Evolutionary conservation across 1,284 basidiomycete genomes (phyloP).

Genomic region (Caloboletus firmus): DNA sequence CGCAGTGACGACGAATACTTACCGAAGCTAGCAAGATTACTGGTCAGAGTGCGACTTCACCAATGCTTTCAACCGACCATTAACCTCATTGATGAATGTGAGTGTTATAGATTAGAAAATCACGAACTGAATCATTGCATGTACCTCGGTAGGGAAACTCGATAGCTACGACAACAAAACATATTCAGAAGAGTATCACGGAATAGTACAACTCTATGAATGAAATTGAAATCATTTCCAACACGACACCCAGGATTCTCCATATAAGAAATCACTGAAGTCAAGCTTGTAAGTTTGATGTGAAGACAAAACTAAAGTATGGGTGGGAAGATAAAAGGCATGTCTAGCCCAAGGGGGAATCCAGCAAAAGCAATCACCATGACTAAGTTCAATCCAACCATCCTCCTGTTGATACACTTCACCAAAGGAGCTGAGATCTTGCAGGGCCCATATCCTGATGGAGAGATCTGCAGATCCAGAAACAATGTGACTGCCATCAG

Average conservation of each 20-base stretch:
- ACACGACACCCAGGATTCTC: conserved; percentile 22
- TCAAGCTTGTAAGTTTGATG: conserved; percentile 15
- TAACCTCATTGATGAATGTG: not conserved
- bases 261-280: conserved; percentile 7
- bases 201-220: not conserved
- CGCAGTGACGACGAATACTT: no score
- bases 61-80: not conserved
- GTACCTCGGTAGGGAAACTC: conserved; percentile 39
- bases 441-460: conserved; percentile 15
- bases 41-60: no score
- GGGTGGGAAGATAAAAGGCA: conserved; percentile 16
- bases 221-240: conserved; percentile 20
- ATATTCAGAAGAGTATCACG: not conserved
- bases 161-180: not conserved
- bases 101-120: not conserved
- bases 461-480: conserved; percentile 18
- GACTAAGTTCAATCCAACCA: conserved; percentile 20
- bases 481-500: conserved; percentile 16
- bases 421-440: not conserved
- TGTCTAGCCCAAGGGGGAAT: conserved; percentile 22
- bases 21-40: no score
- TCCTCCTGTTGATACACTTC: conserved; percentile 11
- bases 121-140: not conserved
- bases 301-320: conserved; percentile 17
- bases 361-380: conserved; percentile 14